A percentile compares a stretch with the other conserved stretches of the same genome.
Conservation (phyloP, 768 basidiomycete genomes). For the Rhizopogon vulgaris region DNA sequence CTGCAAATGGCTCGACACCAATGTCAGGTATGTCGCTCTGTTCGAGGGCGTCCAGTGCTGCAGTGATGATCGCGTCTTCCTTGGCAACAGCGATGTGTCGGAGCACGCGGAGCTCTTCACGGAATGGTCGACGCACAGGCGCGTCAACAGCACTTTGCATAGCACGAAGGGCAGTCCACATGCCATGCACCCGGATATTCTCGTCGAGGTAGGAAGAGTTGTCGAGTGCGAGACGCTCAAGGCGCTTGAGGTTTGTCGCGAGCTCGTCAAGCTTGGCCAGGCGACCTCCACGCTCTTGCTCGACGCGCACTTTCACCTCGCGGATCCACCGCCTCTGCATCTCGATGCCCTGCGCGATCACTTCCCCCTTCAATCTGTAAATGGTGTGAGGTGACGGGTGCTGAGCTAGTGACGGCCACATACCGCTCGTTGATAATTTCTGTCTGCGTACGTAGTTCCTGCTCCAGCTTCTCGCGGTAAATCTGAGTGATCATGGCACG, state of each 20-base stretch:
- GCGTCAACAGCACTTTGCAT: conserved; percentile 61
- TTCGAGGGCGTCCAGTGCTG: conserved; percentile 67
- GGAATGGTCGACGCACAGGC: conserved; percentile 74
- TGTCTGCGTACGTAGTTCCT: conserved; percentile 81
- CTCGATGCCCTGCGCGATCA: conserved; percentile 95
- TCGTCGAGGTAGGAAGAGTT: conserved; percentile 90
- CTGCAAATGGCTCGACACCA: conserved; percentile 83
- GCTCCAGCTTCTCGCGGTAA: conserved; percentile 82
- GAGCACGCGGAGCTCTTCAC: conserved; percentile 80
- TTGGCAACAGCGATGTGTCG: conserved; percentile 66
- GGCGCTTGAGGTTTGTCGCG: conserved; percentile 80
- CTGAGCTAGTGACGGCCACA: conserved; percentile 13
- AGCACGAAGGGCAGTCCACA: conserved; percentile 91
- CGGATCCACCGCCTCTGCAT: conserved; percentile 95
- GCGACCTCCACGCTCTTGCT: conserved; percentile 93
- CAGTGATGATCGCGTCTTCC: conserved; percentile 61
- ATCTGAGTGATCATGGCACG: conserved; percentile 60
- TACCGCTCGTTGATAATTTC: conserved; percentile 94
- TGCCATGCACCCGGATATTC: conserved; percentile 83
- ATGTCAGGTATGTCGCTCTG: conserved; percentile 68
- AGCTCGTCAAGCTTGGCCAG: conserved; percentile 93
- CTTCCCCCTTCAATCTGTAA: conserved; percentile 82
- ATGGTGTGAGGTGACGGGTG: background rate
- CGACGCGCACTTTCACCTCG: conserved; percentile 92
- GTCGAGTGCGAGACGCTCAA: conserved; percentile 87